phyloP scores from a whole-genome alignment of 2,329 filamentous ascomycete species.

The Cladophialophora immunda region DNA sequence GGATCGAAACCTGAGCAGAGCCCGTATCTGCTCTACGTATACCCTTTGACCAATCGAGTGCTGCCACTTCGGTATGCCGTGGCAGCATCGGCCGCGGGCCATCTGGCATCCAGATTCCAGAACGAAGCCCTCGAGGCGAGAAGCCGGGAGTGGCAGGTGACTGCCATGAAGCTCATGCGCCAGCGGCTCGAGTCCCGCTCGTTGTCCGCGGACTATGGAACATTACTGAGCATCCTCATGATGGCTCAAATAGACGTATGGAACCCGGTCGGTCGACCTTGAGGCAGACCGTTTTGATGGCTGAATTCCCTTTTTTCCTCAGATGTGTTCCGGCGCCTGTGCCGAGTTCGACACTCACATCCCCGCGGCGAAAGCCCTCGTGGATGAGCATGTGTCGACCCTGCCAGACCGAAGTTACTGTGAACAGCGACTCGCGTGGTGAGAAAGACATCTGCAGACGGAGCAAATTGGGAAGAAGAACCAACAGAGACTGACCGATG shows the following conservation, averaged over 20 bases:
- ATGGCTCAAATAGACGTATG: slow-evolving; percentile 21
- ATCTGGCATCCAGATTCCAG: slow-evolving; percentile 16
- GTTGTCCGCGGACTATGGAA: slow-evolving; percentile 15
- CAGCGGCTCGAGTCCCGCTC: slow-evolving; percentile 14
- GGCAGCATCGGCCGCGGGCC: slow-evolving; percentile 19
- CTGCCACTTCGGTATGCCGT: slow-evolving; percentile 20
- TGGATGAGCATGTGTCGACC: slow-evolving; percentile 15
- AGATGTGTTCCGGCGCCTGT: slow-evolving; percentile 19
- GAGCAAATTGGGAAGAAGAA: no score
- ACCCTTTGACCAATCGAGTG: slow-evolving; percentile 17
- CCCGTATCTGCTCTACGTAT: slow-evolving; percentile 21
- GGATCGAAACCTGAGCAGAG: slow-evolving; percentile 18
- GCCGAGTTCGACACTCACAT: slow-evolving; percentile 23
- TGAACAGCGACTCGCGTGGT: slow-evolving; percentile 24
- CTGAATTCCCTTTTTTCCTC: background rate
- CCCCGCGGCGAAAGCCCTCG: slow-evolving; percentile 17
- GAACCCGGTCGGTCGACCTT: background rate
- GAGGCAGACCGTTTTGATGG: background rate
- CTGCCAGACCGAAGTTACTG: slow-evolving; percentile 19
- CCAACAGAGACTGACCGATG: no score
- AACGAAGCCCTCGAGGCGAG: slow-evolving; percentile 14
- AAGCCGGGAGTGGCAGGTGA: slow-evolving; percentile 18
- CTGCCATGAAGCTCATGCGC: slow-evolving; percentile 20
- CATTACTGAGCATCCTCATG: slow-evolving; percentile 16
- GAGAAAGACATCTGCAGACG: no score